Percentiles rank a stretch among this genome's conserved stretches.
These are phyloP conservation scores for Zasmidium angulare DNA, from an alignment of 2,329 filamentous ascomycete genomes.

Conservation along the genomic window DNA sequence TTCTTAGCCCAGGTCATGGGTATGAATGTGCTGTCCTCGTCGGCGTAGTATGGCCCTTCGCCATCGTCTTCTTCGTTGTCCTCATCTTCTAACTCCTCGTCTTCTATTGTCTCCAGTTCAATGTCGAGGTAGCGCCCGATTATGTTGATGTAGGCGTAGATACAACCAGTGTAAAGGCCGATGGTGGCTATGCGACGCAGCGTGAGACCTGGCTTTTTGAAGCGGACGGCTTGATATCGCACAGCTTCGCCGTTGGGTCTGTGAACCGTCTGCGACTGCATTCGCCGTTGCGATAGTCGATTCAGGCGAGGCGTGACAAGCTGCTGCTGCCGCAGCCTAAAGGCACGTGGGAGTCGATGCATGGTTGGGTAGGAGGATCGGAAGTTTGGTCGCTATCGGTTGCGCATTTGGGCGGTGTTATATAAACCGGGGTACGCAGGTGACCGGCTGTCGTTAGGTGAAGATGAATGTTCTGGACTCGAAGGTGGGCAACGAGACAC, in stretches of 20 bases:
- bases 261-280: conserved; percentile 15
- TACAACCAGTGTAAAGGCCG: conserved; percentile 23
- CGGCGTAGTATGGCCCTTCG: conserved; percentile 30
- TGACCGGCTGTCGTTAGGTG: not conserved
- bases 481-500: not conserved
- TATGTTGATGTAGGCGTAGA: conserved; percentile 25
- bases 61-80: conserved; percentile 33
- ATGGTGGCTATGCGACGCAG: conserved; percentile 26
- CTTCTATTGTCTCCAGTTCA: conserved; percentile 31
- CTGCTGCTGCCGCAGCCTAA: conserved; percentile 30
- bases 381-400: not conserved
- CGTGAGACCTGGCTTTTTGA: conserved; percentile 39
- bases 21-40: conserved; percentile 46
- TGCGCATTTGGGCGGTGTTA: not conserved
- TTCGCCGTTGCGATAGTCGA: conserved; percentile 11
- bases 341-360: conserved; percentile 30
- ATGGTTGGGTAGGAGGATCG: conserved; percentile 14
- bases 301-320: conserved; percentile 10
- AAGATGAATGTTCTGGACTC: not conserved
- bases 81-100: conserved; percentile 16
- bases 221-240: conserved; percentile 40
- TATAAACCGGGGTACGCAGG: not conserved
- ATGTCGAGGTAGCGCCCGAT: conserved; percentile 28
- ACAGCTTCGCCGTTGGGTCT: conserved; percentile 24
- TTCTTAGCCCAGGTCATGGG: conserved; percentile 49